A percentile compares a stretch with the other conserved stretches of the same genome.
phyloP scores from a whole-genome alignment of 2,329 filamentous ascomycete genomes.

The Didymella pomorum region DNA sequence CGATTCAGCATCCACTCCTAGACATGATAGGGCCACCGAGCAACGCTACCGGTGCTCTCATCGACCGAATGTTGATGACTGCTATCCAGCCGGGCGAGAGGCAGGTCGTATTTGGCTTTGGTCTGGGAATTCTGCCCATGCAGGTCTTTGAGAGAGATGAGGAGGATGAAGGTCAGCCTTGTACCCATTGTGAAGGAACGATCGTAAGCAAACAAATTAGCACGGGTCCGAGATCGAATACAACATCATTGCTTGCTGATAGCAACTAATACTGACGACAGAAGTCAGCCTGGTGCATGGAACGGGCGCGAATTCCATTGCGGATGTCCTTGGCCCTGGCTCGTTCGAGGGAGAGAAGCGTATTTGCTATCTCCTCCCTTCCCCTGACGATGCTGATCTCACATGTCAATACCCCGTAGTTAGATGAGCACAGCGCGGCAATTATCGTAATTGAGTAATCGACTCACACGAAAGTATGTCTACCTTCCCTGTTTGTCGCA shows the following conservation, averaged over 20 bases:
- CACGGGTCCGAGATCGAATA: background rate
- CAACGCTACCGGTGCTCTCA: background rate
- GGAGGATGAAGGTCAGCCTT: background rate
- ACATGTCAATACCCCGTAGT: background rate
- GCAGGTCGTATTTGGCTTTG: background rate
- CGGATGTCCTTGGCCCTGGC: background rate
- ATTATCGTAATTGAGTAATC: background rate
- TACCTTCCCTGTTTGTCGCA: conserved; percentile 15
- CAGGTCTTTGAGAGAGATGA: background rate
- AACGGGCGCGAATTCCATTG: background rate
- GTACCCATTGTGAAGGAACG: background rate
- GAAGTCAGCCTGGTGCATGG: background rate
- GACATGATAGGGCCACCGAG: background rate
- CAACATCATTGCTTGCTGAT: background rate
- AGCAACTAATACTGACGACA: background rate
- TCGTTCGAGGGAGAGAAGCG: background rate
- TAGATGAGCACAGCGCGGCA: background rate
- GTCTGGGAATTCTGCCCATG: background rate
- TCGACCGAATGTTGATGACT: background rate
- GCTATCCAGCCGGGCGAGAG: background rate
- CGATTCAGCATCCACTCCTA: background rate
- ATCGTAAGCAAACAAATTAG: background rate
- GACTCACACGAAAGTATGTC: background rate
- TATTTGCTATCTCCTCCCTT: background rate
- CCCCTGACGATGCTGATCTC: background rate